Base-by-base conservation (phyloP, 2,329 filamentous ascomycete genomes). In the Blastomyces percursus region DNA sequence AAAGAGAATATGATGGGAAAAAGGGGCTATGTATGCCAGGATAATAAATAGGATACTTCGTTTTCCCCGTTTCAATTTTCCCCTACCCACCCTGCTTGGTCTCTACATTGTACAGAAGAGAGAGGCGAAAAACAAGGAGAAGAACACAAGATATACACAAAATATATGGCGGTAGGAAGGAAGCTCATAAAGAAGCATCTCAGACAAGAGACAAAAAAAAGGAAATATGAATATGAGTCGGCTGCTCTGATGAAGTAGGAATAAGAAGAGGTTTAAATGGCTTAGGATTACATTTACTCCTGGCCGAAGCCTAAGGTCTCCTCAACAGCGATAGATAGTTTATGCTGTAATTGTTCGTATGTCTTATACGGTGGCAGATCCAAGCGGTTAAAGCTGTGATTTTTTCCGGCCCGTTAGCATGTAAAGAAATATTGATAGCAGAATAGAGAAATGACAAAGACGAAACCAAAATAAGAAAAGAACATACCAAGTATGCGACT, bases 271-370 rank as follows among this genome's bases (percentile, higher is more conserved):
- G 19, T 35, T 27, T 58, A 52, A 60, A 51, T 27, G 11, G 9
- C 16, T 35, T 42, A 7, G 21, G 35, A 7, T 44, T 40, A 9
- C 35, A 27, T 44, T 58, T 58, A 99, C 80, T 99, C 94, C 80
- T 99, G 94, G 67, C 94, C 94, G 74, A 99, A 99, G 66, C 94
- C 94, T 81, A 99, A 92, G 0, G 94, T 99, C 80, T 99, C 94
- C 78, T 99, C 94, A 62, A 99, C 94, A 32, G 94, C 94, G 77
- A 96, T 96, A 7, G 92, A 94, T 70, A 99, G 81, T 79, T 99
- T 99, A 72, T 87, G 81, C 73, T 93, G 88, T 68, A 99, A 81
- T 69, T 84, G 85, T 66, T 97, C 93, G 70, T 92, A 83, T 27
- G 82, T 85, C 81, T 96, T 97, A 75, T 99, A 99, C 35, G 91